Evolutionary conservation across 768 basidiomycete genomes (phyloP), one percentile per base, ranked within the genome.

Genomic region (Hygrophoropsis aurantiaca): DNA sequence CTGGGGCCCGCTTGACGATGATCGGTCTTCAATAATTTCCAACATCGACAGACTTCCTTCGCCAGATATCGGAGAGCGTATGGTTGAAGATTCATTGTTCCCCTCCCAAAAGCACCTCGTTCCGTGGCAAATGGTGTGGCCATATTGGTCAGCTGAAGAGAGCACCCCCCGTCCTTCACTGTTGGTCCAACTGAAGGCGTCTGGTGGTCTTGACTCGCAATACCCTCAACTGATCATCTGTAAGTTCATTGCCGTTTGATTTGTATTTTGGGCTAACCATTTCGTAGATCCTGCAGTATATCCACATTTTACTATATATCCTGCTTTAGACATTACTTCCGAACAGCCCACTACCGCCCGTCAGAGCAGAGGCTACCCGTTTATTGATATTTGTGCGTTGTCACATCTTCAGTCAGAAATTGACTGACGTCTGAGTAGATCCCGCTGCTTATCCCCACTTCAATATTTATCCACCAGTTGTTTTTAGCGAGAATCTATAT

Each of bases 21-120:
- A 52, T 19, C 50, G 68, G 32, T 62, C 67, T 42, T 74, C 70
- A 7, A 68, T 63, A 8, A 55, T 59, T 16, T 57, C 66, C 6
- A 67, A 61, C 26, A 55, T 63, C 23, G 66, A 68, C 20, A 69
- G 72, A 33, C 57, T 79, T 16, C 77, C 75, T 11, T 77, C 83
- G 11, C 83, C 81, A 18, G 85, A 87, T 60, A 60, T 85, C 33
- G 82, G 74, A 5, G 65, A 68, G 50, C 74, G 86, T 26, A 72
- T 79, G 63, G 20, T n/a, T n/a, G n/a, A n/a, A n/a, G n/a, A n/a
- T n/a, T n/a, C n/a, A n/a, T n/a, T n/a, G n/a, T n/a, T n/a, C n/a
- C n/a, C n/a, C n/a, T n/a, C n/a, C n/a, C n/a, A n/a, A n/a, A n/a
- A n/a, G n/a, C n/a, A n/a, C n/a, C n/a, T n/a, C 45, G 44, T 5